Conservation (phyloP, 1,284 basidiomycete genomes). For the Trichosporon coremiiforme region DNA sequence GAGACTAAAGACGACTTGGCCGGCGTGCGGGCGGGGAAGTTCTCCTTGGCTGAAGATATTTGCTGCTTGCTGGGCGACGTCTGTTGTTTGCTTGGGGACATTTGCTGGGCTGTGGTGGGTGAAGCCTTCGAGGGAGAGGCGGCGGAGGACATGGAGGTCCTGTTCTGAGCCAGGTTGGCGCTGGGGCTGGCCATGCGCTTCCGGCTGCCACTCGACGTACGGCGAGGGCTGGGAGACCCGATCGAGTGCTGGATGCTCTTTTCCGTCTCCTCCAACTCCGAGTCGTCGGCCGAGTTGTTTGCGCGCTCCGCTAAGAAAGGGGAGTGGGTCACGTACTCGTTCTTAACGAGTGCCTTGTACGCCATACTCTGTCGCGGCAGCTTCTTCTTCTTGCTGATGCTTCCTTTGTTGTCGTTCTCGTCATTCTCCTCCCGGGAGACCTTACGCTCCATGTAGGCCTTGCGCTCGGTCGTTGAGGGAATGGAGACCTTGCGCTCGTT, state of each 20-base stretch:
- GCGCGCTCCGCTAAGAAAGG: slow-evolving; percentile 64
- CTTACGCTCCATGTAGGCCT: slow-evolving; percentile 32
- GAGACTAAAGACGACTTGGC: slow-evolving; percentile 71
- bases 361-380: slow-evolving; percentile 71
- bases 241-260: slow-evolving; percentile 31
- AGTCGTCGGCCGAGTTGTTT: slow-evolving; percentile 21
- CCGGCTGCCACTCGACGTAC: slow-evolving; percentile 35
- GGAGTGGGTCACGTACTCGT: slow-evolving; percentile 78
- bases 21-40: slow-evolving; percentile 37
- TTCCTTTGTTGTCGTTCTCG: slow-evolving; percentile 18
- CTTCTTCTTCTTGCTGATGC: slow-evolving; percentile 24
- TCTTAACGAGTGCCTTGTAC: slow-evolving; percentile 71
- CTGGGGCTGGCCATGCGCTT: slow-evolving; percentile 40
- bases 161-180: slow-evolving; percentile 26
- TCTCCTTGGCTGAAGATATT: slow-evolving; percentile 5
- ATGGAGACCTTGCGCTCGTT: slow-evolving; percentile 40
- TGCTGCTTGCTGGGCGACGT: slow-evolving; percentile 23
- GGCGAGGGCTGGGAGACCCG: slow-evolving; percentile 44
- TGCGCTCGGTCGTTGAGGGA: slow-evolving; percentile 31
- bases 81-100: slow-evolving; percentile 41
- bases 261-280: slow-evolving; percentile 4
- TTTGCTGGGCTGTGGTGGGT: slow-evolving; percentile 25
- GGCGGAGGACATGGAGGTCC: slow-evolving; percentile 42
- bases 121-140: slow-evolving; percentile 43
- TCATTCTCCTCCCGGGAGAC: slow-evolving; percentile 62